Percentiles rank a stretch among this genome's conserved stretches.
Conservation (phyloP, 176 grass and related monocot genomes). For the Lolium rigidum region DNA sequence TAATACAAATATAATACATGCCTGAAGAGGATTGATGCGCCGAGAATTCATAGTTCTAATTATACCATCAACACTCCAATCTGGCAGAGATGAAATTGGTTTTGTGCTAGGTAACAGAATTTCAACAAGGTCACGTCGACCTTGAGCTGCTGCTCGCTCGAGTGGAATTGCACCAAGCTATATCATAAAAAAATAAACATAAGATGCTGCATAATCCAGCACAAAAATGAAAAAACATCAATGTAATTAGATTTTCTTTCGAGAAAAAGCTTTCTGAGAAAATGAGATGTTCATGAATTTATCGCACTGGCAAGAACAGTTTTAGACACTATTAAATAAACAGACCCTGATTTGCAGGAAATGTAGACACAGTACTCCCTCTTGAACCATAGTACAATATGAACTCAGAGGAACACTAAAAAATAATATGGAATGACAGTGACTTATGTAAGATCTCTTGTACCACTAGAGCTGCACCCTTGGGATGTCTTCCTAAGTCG, state of each 20-base stretch:
- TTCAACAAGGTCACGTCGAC: constrained; percentile 39
- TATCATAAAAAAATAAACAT: neutral
- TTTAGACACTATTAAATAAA: neutral
- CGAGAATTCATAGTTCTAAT: neutral
- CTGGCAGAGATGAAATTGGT: constrained; percentile 25
- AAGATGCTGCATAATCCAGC: neutral
- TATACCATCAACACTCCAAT: constrained; percentile 34
- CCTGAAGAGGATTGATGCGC: neutral
- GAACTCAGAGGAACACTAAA: neutral
- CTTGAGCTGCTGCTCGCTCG: constrained; percentile 35
- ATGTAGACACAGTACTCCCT: neutral
- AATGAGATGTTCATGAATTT: neutral
- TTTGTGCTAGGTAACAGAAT: constrained; percentile 39
- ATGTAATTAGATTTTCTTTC: neutral
- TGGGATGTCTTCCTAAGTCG: neutral
- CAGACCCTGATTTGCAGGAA: neutral
- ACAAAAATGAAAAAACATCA: neutral
- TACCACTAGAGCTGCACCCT: neutral
- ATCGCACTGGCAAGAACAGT: neutral
- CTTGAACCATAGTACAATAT: neutral
- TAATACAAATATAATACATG: constrained; percentile 8
- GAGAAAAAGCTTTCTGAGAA: neutral
- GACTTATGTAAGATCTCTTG: neutral
- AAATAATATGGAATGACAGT: neutral
- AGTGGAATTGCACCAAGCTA: constrained; percentile 38